Evolutionary conservation across 768 basidiomycete genomes (phyloP).

Genomic region (Lentinula edodes): DNA sequence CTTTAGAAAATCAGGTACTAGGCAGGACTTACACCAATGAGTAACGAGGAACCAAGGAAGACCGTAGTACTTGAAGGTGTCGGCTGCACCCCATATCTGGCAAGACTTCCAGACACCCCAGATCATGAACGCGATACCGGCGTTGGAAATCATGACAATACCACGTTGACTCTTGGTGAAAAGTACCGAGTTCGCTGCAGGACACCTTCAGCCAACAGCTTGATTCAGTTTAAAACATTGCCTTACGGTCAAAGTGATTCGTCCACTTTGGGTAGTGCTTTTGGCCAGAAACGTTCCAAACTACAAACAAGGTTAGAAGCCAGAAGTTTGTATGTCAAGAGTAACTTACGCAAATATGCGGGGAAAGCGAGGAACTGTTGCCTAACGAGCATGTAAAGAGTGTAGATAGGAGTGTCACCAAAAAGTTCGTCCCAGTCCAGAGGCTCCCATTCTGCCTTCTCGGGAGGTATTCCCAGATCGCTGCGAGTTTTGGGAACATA

Average conservation of each 20-base stretch:
- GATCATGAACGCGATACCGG: conserved; percentile 48
- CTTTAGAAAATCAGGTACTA: neutral
- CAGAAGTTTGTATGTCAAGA: conserved; percentile 8
- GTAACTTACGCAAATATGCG: conserved; percentile 32
- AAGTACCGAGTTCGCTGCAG: conserved; percentile 46
- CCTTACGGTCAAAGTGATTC: conserved; percentile 62
- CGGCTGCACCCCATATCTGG: conserved; percentile 28
- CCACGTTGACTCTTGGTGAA: conserved; percentile 49
- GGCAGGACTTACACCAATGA: conserved; percentile 44
- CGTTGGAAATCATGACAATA: conserved; percentile 50
- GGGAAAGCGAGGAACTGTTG: conserved; percentile 39
- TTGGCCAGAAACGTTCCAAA: conserved; percentile 59
- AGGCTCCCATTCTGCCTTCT: conserved; percentile 7
- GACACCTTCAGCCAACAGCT: neutral
- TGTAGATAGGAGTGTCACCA: conserved; percentile 38
- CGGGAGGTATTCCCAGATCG: conserved; percentile 28
- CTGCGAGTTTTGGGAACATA: conserved; percentile 35
- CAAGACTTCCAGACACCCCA: conserved; percentile 31
- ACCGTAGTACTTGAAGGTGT: conserved; percentile 44
- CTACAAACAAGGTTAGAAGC: conserved; percentile 24
- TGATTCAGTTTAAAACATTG: conserved; percentile 35
- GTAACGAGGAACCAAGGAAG: conserved; percentile 52
- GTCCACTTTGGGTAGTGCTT: conserved; percentile 55
- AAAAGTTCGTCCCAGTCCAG: conserved; percentile 32
- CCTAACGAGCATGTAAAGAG: conserved; percentile 30